Conservation (phyloP, 2,329 filamentous ascomycete genomes). For the Thielaviopsis euricoi region DNA sequence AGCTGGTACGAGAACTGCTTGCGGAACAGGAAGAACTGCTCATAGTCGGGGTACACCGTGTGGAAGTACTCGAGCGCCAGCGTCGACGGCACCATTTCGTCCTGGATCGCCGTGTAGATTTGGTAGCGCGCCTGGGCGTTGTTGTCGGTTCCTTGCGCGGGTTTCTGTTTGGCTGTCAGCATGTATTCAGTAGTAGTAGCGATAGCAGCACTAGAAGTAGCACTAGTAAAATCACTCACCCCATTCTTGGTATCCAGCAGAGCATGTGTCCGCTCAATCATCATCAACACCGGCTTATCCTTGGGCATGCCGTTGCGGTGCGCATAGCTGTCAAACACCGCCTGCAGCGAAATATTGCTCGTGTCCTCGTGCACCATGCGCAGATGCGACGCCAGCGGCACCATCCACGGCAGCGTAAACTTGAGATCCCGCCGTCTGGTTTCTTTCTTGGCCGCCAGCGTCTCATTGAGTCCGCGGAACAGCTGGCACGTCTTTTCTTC, state of each 20-base stretch:
- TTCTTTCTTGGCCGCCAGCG: constrained; percentile 83
- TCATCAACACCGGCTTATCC: constrained; percentile 88
- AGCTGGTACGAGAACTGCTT: constrained; percentile 94
- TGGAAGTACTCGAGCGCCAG: constrained; percentile 83
- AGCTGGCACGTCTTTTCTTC: constrained; percentile 93
- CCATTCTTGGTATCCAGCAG: constrained; percentile 51
- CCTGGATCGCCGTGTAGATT: constrained; percentile 86
- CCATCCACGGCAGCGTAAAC: constrained; percentile 90
- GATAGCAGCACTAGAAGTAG: neutral
- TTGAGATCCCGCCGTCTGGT: constrained; percentile 83
- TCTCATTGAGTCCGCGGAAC: constrained; percentile 94
- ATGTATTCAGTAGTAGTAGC: neutral
- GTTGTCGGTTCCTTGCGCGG: constrained; percentile 22
- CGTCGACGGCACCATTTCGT: constrained; percentile 75
- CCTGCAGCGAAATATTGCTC: constrained; percentile 86
- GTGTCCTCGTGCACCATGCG: constrained; percentile 90
- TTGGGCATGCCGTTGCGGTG: constrained; percentile 73
- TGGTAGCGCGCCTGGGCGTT: constrained; percentile 72
- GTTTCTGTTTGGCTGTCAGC: constrained; percentile 12
- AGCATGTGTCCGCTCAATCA: constrained; percentile 80
- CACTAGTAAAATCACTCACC: constrained; percentile 24
- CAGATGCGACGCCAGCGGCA: constrained; percentile 87
- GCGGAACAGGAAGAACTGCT: constrained; percentile 97
- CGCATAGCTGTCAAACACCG: constrained; percentile 92
- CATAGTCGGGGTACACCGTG: constrained; percentile 68